phyloP scores from a whole-genome alignment of 306 rosid species.

The Cyamopsis tetragonoloba region DNA sequence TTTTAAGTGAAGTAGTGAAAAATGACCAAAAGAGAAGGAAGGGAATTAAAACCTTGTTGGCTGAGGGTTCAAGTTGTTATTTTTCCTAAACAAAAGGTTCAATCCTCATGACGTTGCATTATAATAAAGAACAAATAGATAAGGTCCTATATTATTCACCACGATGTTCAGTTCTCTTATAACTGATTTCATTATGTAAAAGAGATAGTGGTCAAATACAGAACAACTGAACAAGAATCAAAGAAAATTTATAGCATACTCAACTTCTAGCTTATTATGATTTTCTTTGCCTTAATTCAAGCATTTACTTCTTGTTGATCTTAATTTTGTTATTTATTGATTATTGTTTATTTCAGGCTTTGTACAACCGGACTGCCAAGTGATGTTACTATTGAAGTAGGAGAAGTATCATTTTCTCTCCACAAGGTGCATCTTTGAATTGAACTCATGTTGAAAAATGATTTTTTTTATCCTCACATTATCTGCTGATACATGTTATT shows the following conservation, averaged over 20 bases:
- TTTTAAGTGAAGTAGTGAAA: not conserved
- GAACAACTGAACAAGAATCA: not conserved
- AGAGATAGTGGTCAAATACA: not conserved
- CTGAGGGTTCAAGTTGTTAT: not conserved
- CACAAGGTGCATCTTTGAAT: constrained; percentile 60
- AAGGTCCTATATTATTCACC: not conserved
- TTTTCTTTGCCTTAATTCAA: not conserved
- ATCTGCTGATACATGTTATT: not conserved
- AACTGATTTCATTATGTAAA: not conserved
- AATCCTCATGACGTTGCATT: not conserved
- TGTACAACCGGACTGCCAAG: constrained; percentile 81
- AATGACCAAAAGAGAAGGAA: not conserved
- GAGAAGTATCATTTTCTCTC: constrained; percentile 63
- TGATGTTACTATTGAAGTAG: constrained; percentile 63
- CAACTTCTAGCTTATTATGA: too few relatives aligned
- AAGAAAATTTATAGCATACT: not conserved
- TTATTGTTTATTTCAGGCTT: constrained; percentile 39
- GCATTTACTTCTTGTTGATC: not conserved
- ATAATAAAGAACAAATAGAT: not conserved
- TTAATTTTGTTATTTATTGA: not conserved
- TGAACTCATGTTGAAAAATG: constrained; percentile 6
- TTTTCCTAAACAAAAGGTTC: not conserved
- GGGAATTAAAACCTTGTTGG: not conserved
- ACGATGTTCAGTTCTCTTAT: not conserved
- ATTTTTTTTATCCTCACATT: not conserved